Percentiles rank a stretch among this genome's conserved stretches.
Evolutionary conservation across 2,329 filamentous ascomycete genomes (phyloP).

Genomic region (Paraphoma chrysanthemicola): DNA sequence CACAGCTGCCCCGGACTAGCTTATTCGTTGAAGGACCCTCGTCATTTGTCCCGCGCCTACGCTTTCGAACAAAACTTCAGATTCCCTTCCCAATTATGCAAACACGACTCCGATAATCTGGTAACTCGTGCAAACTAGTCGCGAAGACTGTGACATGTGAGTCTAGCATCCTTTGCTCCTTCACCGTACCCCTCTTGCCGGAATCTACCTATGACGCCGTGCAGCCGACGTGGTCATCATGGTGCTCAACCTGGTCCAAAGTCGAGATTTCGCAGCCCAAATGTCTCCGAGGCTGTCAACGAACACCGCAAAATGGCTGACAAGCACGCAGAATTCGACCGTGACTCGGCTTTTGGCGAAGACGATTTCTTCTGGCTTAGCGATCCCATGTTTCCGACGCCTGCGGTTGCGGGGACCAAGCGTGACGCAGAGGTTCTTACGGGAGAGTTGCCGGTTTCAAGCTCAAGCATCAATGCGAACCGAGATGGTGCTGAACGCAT

Average conservation of each 20-base stretch:
- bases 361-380: slow-evolving; percentile 32
- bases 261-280: neutral
- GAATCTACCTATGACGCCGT: neutral
- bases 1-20: slow-evolving; percentile 16
- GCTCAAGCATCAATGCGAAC: slow-evolving; percentile 24
- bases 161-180: neutral
- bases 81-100: slow-evolving; percentile 9
- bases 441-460: slow-evolving; percentile 19
- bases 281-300: neutral
- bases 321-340: slow-evolving; percentile 24
- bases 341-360: slow-evolving; percentile 42
- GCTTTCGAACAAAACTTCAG: slow-evolving; percentile 14
- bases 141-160: neutral
- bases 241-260: too few relatives aligned
- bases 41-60: slow-evolving; percentile 17
- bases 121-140: neutral
- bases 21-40: slow-evolving; percentile 9
- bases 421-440: slow-evolving; percentile 34
- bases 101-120: neutral
- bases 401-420: slow-evolving; percentile 42
- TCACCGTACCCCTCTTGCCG: neutral
- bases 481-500: slow-evolving; percentile 29
- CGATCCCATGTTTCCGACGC: slow-evolving; percentile 36
- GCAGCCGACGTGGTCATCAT: neutral
- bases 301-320: slow-evolving; percentile 37